phyloP scores from a whole-genome alignment of 2,329 filamentous ascomycete species.

The Trichophyton verrucosum region DNA sequence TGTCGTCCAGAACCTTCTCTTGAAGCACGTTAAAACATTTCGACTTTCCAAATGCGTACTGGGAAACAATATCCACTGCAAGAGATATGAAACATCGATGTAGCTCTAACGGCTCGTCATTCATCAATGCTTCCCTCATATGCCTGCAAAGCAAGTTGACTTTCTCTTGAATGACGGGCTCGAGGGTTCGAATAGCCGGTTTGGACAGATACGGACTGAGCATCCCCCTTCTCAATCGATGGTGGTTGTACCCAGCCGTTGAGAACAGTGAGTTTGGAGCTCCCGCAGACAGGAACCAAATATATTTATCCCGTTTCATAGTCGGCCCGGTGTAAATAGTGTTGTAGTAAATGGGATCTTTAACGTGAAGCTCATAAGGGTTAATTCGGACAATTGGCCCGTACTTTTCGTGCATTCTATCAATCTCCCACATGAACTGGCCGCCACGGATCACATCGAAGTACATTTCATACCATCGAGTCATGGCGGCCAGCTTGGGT shows the following conservation, averaged over 20 bases:
- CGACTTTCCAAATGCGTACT: background rate
- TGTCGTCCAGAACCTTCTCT: background rate
- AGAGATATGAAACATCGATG: background rate
- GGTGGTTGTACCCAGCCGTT: conserved; percentile 16
- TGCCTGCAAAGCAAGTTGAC: conserved; percentile 11
- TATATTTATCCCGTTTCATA: conserved; percentile 14
- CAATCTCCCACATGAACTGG: conserved; percentile 13
- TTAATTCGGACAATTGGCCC: conserved; percentile 16
- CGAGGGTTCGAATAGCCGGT: conserved; percentile 11
- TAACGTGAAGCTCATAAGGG: conserved; percentile 15
- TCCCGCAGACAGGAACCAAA: conserved; percentile 13
- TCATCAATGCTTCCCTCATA: background rate
- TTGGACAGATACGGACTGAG: conserved; percentile 18
- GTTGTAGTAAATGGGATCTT: conserved; percentile 13
- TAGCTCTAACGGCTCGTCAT: background rate
- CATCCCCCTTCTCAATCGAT: conserved; percentile 16
- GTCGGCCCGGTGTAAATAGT: conserved; percentile 11
- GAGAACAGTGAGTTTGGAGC: conserved; percentile 18
- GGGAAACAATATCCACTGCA: background rate
- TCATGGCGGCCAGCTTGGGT: conserved; percentile 16
- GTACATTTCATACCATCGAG: conserved; percentile 14
- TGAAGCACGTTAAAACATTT: background rate
- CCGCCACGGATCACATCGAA: conserved; percentile 13
- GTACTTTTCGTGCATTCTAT: conserved; percentile 14
- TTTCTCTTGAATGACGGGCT: conserved; percentile 12